Evolutionary conservation across 169 alveolate species (phyloP), one percentile per base, ranked within the genome.

Genomic region (Cryptosporidium viatorum): DNA sequence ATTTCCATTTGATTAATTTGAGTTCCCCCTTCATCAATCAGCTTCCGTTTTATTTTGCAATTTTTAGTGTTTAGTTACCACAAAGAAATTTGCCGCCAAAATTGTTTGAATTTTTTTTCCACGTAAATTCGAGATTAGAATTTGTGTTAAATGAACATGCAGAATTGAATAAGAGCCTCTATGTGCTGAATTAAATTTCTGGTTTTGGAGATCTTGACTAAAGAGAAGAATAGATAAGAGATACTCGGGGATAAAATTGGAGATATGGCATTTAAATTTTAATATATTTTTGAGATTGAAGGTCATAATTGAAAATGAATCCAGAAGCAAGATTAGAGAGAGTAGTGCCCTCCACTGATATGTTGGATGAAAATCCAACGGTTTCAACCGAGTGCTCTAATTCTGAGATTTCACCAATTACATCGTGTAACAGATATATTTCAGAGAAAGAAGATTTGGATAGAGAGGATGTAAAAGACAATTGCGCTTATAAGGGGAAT

Each of bases 321-420:
- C 37, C 67, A 23, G 67, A 39, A 23, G 14, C 58, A 4, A 18
- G 62, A 26, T 37, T 69, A 43, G 21, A 37, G 37, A 37, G 31
- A 41, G 37, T 31, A 16, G 18, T 50, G 10, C 18, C 52, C 41
- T 71, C 69, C 16, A 26, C 43, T 50, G 86, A 73, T 18, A 31
- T n/a, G 3, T 29, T 73, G 70, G 86, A 73, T 10, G 86, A 73
- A n/a, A 73, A 73, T 26, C 86, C 70, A 23, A 73, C 86, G 14
- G 60, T 41, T 16, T 73, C 86, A 16, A 73, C 86, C 7, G 71
- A 73, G 33, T 55, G 86, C 70, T 73, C 86, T 6, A 59, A 31
- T 50, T 55, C 71, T 7, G 86, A 73, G 51, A n/a, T 21, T 16
- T 21, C 86, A 23, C 51, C 86, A 6, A n/a, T 52, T 33, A 18